phyloP scores from a whole-genome alignment of 345 rosid species.

The Ricinus communis region DNA sequence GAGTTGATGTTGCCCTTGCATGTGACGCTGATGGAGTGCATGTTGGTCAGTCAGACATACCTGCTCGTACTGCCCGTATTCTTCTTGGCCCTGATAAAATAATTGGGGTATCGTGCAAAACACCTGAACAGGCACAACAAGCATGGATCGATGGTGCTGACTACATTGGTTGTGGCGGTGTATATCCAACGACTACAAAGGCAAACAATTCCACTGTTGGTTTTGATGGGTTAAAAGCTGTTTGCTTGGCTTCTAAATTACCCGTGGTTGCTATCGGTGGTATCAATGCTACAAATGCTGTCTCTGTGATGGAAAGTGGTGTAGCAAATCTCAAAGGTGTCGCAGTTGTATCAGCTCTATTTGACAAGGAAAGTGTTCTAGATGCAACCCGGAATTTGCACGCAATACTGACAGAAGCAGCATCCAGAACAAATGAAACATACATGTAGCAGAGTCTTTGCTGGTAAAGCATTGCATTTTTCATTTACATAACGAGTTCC shows the following conservation, averaged over 20 bases:
- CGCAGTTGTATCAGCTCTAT: constrained; percentile 77
- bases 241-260: constrained; percentile 71
- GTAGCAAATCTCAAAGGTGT: constrained; percentile 71
- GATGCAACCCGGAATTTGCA: constrained; percentile 54
- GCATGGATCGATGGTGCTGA: constrained; percentile 90
- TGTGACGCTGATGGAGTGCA: constrained; percentile 91
- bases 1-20: constrained; percentile 81
- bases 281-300: constrained; percentile 60
- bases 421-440: constrained; percentile 4
- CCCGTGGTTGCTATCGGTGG: constrained; percentile 96
- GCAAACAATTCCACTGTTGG: constrained; percentile 71
- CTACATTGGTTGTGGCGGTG: constrained; percentile 94
- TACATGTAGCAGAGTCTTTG: not conserved
- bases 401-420: constrained; percentile 37
- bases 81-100: constrained; percentile 90
- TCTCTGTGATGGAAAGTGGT: constrained; percentile 48
- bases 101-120: constrained; percentile 89
- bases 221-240: constrained; percentile 71
- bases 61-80: constrained; percentile 50
- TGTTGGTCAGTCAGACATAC: constrained; percentile 88
- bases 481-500: too few relatives aligned
- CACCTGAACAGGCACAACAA: constrained; percentile 69
- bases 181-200: constrained; percentile 76
- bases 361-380: constrained; percentile 59
- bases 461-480: not conserved